Percentiles rank a stretch among this genome's conserved stretches.
phyloP scores from a whole-genome alignment of 2,329 filamentous ascomycete species.

The Aspergillus fumigatus region DNA sequence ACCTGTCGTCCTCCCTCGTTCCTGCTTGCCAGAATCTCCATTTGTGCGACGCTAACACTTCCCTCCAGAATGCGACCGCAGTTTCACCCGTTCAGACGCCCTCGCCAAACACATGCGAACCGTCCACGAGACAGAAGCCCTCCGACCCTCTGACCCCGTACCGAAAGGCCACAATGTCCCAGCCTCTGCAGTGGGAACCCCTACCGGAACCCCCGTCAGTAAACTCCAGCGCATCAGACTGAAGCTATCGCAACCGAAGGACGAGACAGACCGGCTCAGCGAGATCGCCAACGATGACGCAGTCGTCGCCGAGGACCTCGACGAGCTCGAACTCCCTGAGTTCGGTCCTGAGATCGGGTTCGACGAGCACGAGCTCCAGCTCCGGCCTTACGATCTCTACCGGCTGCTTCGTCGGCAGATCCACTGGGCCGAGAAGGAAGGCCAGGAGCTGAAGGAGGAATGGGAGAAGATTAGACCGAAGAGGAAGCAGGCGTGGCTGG shows the following conservation, averaged over 20 bases:
- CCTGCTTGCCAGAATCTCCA: neutral
- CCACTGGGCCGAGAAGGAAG: slow-evolving; percentile 45
- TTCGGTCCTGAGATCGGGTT: slow-evolving; percentile 39
- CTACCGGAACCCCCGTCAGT: slow-evolving; percentile 25
- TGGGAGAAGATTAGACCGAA: slow-evolving; percentile 36
- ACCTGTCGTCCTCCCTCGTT: slow-evolving; percentile 2
- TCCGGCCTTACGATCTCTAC: slow-evolving; percentile 41
- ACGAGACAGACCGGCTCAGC: slow-evolving; percentile 24
- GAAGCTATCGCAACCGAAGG: slow-evolving; percentile 35
- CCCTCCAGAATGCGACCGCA: slow-evolving; percentile 81
- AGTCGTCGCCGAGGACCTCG: slow-evolving; percentile 31
- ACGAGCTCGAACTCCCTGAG: slow-evolving; percentile 34
- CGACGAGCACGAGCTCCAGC: slow-evolving; percentile 40
- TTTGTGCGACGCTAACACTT: neutral
- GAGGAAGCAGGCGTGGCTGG: slow-evolving; percentile 37
- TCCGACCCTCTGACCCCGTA: slow-evolving; percentile 60
- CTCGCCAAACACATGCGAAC: slow-evolving; percentile 98
- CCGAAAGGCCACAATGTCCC: slow-evolving; percentile 33
- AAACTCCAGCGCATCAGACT: slow-evolving; percentile 41
- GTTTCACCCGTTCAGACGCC: slow-evolving; percentile 92
- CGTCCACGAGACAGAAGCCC: slow-evolving; percentile 92
- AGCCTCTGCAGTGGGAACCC: slow-evolving; percentile 23
- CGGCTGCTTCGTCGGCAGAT: slow-evolving; percentile 45
- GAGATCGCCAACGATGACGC: slow-evolving; percentile 24
- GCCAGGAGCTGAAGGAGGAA: slow-evolving; percentile 33